Evolutionary conservation across 768 basidiomycete genomes (phyloP).

Genomic region (Hydnomerulius pinastri): DNA sequence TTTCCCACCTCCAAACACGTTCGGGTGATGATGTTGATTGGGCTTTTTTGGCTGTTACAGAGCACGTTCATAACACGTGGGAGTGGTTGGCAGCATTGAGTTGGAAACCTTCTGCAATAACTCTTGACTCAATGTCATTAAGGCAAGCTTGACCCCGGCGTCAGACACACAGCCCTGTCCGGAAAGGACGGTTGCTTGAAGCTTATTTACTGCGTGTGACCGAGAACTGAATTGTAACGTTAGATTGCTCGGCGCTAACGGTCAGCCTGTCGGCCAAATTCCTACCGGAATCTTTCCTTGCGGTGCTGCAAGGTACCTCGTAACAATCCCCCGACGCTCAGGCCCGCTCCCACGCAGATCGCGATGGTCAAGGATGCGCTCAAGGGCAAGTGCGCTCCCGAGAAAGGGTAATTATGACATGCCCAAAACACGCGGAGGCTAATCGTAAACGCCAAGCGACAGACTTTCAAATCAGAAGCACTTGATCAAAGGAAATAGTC

Average conservation of each 20-base stretch:
- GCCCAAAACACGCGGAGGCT: conserved; percentile 29
- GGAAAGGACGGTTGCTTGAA: too few relatives aligned
- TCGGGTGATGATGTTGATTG: too few relatives aligned
- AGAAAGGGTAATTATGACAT: conserved; percentile 24
- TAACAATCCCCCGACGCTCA: conserved; percentile 11
- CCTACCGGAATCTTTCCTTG: conserved; percentile 29
- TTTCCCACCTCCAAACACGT: too few relatives aligned
- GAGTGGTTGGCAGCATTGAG: too few relatives aligned
- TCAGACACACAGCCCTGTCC: too few relatives aligned
- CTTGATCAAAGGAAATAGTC: conserved; percentile 74
- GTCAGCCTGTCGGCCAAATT: neutral
- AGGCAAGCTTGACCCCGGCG: too few relatives aligned
- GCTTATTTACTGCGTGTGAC: too few relatives aligned
- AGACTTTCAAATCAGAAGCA: conserved; percentile 18
- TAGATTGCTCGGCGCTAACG: neutral
- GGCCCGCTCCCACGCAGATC: conserved; percentile 20
- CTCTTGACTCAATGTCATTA: too few relatives aligned
- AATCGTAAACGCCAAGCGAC: conserved; percentile 9
- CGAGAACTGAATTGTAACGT: too few relatives aligned
- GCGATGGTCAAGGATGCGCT: conserved; percentile 9
- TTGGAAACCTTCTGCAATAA: too few relatives aligned
- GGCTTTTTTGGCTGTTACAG: too few relatives aligned
- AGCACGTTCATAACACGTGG: too few relatives aligned
- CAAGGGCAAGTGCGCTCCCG: conserved; percentile 22
- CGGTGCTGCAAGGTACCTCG: conserved; percentile 27